phyloP scores from a whole-genome alignment of 78 protist genomes.

The Creolimax fragrantissima region DNA sequence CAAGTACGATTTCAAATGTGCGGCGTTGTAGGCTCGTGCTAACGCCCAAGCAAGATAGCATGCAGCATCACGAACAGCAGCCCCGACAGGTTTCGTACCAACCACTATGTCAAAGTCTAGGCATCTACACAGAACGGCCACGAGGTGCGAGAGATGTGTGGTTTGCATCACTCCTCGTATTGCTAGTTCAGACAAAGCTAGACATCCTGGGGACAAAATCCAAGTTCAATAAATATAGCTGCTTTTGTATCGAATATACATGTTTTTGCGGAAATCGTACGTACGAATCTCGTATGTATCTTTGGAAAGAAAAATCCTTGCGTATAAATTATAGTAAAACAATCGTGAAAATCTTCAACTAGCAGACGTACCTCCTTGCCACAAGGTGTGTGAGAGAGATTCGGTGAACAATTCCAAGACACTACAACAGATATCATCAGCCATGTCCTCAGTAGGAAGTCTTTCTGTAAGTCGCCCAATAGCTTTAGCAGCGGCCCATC shows the following conservation, averaged over 20 bases:
- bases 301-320: no score
- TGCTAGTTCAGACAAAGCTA: background rate
- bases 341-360: no score
- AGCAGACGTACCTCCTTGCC: background rate
- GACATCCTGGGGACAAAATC: background rate
- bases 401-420: background rate
- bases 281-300: no score
- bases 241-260: no score
- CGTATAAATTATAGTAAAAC: no score
- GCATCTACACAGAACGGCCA: background rate
- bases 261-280: no score
- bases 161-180: background rate
- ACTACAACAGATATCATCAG: background rate
- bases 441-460: background rate
- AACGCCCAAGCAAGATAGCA: background rate
- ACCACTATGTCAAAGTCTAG: background rate
- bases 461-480: background rate
- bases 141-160: background rate
- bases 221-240: no score
- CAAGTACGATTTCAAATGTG: background rate
- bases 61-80: background rate
- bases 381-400: background rate
- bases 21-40: background rate
- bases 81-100: background rate
- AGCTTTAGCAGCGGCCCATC: background rate